These are phyloP conservation scores for Aphanocladium album DNA, from an alignment of 2,329 filamentous ascomycete species.

Conservation along the genomic window DNA sequence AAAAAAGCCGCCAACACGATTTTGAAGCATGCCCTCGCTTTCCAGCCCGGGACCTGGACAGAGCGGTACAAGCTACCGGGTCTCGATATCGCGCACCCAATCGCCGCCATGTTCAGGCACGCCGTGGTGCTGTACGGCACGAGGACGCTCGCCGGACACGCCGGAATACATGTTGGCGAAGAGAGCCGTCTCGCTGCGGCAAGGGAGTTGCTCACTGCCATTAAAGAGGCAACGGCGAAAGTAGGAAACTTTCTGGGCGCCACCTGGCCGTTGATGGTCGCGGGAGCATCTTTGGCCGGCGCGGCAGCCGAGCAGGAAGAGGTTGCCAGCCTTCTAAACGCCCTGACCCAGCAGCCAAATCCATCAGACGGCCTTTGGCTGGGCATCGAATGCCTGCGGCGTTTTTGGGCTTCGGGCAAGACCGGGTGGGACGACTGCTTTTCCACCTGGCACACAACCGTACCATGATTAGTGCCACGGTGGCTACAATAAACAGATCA, in stretches of 20 bases:
- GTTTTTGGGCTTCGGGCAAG: neutral
- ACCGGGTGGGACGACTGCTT: conserved; percentile 4
- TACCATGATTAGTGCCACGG: neutral
- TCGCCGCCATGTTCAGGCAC: neutral
- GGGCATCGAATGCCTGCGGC: neutral
- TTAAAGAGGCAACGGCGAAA: too few relatives aligned
- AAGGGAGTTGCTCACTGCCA: neutral
- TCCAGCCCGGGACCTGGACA: neutral
- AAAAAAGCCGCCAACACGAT: neutral
- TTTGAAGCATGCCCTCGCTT: neutral
- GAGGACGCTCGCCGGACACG: neutral
- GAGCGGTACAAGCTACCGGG: neutral
- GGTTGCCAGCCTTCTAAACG: neutral
- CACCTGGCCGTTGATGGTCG: neutral
- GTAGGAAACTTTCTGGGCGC: too few relatives aligned
- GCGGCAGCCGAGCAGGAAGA: neutral
- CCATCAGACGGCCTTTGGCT: neutral
- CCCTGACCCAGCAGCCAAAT: neutral
- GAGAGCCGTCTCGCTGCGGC: neutral
- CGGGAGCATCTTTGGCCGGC: neutral
- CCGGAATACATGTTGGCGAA: neutral
- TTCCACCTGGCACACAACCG: neutral
- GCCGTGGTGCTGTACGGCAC: neutral
- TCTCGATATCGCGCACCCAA: neutral
- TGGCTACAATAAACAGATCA: too few relatives aligned